Percentiles rank a stretch among this genome's conserved stretches.
phyloP scores from a whole-genome alignment of 208 protist genomes.

The Polymyxa betae region DNA sequence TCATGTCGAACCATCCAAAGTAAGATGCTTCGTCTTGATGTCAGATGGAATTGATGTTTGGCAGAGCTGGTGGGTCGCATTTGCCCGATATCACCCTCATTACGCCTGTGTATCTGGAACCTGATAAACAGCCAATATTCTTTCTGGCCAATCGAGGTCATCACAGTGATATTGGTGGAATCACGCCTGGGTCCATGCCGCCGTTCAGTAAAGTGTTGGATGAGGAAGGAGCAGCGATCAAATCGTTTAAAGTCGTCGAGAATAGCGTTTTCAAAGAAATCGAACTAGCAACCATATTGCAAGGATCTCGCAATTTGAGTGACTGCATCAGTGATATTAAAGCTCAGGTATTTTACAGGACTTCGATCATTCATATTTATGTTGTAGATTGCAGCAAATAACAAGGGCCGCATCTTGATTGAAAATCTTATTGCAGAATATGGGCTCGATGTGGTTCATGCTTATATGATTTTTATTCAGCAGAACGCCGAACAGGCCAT shows the following conservation, averaged over 20 bases:
- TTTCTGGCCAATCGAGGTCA: constrained; percentile 90
- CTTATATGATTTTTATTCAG: constrained; percentile 90
- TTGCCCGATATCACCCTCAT: constrained; percentile 93
- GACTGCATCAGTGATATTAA: constrained; percentile 89
- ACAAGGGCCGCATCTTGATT: constrained; percentile 85
- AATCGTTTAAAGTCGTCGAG: constrained; percentile 85
- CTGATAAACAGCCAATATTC: constrained; percentile 72
- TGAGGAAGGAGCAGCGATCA: constrained; percentile 88
- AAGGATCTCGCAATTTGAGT: constrained; percentile 65
- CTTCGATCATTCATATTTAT: not conserved
- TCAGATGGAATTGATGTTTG: not conserved
- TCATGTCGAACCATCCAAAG: constrained; percentile 88
- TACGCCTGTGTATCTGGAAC: constrained; percentile 55
- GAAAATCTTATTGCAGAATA: constrained; percentile 83
- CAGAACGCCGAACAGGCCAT: constrained; percentile 85
- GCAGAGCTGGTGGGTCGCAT: constrained; percentile 86
- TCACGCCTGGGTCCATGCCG: constrained; percentile 79
- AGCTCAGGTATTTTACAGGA: constrained; percentile 78
- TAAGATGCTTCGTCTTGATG: not conserved
- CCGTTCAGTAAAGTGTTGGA: constrained; percentile 85
- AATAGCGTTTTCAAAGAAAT: constrained; percentile 73
- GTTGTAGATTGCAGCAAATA: constrained; percentile 79
- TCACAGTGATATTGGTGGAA: constrained; percentile 89
- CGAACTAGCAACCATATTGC: constrained; percentile 65
- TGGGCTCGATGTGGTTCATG: constrained; percentile 82